These are phyloP conservation scores for Cryptosporidium viatorum DNA, from an alignment of 169 alveolate species.

Conservation along the genomic window DNA sequence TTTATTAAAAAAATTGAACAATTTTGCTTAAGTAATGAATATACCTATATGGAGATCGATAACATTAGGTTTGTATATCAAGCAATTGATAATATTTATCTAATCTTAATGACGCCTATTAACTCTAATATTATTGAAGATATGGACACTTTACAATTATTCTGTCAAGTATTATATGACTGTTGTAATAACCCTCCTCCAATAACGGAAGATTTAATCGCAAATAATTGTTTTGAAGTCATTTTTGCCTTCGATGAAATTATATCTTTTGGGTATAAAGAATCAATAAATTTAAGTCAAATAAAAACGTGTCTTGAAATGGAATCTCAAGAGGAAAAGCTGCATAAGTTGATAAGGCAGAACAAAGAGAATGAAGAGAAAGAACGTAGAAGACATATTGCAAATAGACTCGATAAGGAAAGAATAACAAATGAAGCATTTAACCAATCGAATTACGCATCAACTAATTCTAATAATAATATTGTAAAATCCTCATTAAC, in stretches of 20 bases:
- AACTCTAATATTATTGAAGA: conserved; percentile 91
- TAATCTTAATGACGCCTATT: conserved; percentile 87
- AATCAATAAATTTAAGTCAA: conserved; percentile 88
- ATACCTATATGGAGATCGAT: conserved; percentile 90
- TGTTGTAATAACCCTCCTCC: conserved; percentile 78
- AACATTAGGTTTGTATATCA: conserved; percentile 89
- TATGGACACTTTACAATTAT: conserved; percentile 86
- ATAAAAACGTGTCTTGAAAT: conserved; percentile 88
- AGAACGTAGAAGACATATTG: conserved; percentile 88
- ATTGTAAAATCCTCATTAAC: conserved; percentile 61
- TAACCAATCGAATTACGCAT: conserved; percentile 56
- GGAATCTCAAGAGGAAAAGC: conserved; percentile 92
- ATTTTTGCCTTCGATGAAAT: conserved; percentile 90
- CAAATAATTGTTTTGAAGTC: conserved; percentile 86
- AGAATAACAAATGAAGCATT: conserved; percentile 74
- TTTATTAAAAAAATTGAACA: conserved; percentile 59
- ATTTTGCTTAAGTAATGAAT: conserved; percentile 78
- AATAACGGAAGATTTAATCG: conserved; percentile 85
- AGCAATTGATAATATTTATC: conserved; percentile 87
- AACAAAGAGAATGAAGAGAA: conserved; percentile 88
- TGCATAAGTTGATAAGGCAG: conserved; percentile 79
- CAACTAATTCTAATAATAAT: conserved; percentile 52
- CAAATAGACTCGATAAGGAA: conserved; percentile 90
- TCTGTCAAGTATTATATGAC: conserved; percentile 84
- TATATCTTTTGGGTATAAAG: conserved; percentile 86